Conservation (phyloP, 2,329 filamentous ascomycete genomes). For the Verticillium zaregamsianum region DNA sequence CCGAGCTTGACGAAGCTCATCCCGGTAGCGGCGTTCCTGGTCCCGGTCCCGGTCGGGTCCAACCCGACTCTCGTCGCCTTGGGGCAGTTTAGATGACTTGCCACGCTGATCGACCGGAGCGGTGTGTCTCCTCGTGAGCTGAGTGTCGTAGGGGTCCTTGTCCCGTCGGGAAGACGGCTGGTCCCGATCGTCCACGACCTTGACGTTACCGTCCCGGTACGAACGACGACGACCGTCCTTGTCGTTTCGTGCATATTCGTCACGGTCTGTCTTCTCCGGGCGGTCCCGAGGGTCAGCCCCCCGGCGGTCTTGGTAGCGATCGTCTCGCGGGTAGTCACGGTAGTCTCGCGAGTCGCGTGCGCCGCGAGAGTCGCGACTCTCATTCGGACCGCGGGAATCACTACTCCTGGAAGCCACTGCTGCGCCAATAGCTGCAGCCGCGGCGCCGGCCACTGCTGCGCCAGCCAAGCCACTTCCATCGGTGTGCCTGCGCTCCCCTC, state of each 20-base stretch:
- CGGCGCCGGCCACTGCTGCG: conserved; percentile 42
- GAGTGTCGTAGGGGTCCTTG: conserved; percentile 19
- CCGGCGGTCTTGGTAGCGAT: conserved; percentile 12
- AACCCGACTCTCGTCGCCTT: conserved; percentile 13
- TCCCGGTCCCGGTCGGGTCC: conserved; percentile 6
- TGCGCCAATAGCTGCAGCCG: conserved; percentile 45
- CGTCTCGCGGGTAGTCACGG: conserved; percentile 20
- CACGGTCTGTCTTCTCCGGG: conserved; percentile 15
- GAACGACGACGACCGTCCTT: conserved; percentile 19
- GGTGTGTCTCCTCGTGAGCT: neutral
- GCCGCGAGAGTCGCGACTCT: neutral
- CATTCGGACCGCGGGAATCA: conserved; percentile 16
- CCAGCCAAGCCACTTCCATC: conserved; percentile 36
- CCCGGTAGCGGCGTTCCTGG: conserved; percentile 8
- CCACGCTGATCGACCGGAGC: conserved; percentile 7
- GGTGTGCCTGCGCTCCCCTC: conserved; percentile 23
- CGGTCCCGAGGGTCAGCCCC: conserved; percentile 12
- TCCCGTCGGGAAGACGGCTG: conserved; percentile 21
- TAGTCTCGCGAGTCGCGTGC: neutral
- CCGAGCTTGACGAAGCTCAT: conserved; percentile 6
- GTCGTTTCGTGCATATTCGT: conserved; percentile 20
- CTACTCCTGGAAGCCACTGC: conserved; percentile 33
- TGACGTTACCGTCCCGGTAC: conserved; percentile 12
- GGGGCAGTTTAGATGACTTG: conserved; percentile 5
- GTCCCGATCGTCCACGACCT: conserved; percentile 15